A percentile compares a stretch with the other conserved stretches of the same genome.
phyloP scores from a whole-genome alignment of 371 early-diverging fungal species.

The Amoeboradix gromovi region DNA sequence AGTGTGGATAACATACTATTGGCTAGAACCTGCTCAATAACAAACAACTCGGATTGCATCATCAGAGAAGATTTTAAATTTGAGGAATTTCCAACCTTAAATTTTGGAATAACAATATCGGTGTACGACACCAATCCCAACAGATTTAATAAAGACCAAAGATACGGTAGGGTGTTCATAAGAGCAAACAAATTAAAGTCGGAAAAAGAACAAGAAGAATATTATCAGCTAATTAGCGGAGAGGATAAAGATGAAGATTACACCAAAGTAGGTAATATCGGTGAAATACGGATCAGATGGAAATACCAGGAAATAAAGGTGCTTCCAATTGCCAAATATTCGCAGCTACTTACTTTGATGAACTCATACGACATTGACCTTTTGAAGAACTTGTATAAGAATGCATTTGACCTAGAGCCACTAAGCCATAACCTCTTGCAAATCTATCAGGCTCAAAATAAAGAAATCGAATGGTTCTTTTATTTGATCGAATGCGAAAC shows the following conservation, averaged over 20 bases:
- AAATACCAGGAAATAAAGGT: background rate
- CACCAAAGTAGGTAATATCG: background rate
- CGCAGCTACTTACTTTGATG: background rate
- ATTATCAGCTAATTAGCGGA: background rate
- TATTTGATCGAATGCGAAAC: background rate
- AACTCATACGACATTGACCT: background rate
- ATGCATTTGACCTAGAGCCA: background rate
- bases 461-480: background rate
- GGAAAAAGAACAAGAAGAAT: background rate
- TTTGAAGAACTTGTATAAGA: background rate
- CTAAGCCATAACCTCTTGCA: background rate
- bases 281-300: background rate
- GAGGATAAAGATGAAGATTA: background rate
- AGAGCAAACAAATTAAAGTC: background rate
- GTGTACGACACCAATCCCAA: background rate
- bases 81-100: background rate
- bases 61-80: background rate
- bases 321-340: background rate
- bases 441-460: background rate
- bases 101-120: background rate
- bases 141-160: background rate
- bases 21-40: background rate
- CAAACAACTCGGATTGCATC: background rate
- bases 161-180: background rate
- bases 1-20: background rate